Evolutionary conservation across 2,329 filamentous ascomycete genomes (phyloP).

Genomic region (Neonectria punicea): DNA sequence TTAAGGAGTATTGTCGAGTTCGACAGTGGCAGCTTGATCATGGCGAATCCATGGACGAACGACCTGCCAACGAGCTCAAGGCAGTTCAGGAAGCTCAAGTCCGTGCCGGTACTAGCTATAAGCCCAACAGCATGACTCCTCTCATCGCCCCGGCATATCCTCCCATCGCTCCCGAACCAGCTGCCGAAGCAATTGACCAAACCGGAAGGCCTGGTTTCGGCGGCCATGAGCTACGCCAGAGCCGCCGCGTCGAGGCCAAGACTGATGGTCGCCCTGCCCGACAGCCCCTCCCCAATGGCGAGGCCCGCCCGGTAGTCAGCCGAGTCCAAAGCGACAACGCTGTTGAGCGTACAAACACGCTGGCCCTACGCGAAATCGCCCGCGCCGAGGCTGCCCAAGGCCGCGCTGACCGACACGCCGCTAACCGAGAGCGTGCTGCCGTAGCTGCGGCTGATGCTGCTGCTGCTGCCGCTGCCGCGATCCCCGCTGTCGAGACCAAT

Average conservation of each 20-base stretch:
- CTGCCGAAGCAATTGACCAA: conserved; percentile 29
- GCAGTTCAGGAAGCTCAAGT: conserved; percentile 63
- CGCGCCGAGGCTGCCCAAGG: conserved; percentile 62
- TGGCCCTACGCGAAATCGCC: conserved; percentile 63
- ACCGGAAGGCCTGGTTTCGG: conserved; percentile 36
- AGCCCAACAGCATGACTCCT: conserved; percentile 37
- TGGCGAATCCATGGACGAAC: conserved; percentile 61
- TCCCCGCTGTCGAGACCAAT: conserved; percentile 36
- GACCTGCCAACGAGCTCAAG: conserved; percentile 60
- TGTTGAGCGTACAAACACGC: conserved; percentile 59
- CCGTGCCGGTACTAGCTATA: conserved; percentile 50
- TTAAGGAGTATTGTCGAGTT: conserved; percentile 73
- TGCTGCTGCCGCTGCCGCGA: conserved; percentile 44
- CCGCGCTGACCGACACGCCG: conserved; percentile 61
- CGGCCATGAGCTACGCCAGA: conserved; percentile 56
- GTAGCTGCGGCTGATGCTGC: conserved; percentile 47
- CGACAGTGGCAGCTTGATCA: conserved; percentile 67
- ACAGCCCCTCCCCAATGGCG: conserved; percentile 39
- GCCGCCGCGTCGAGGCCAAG: conserved; percentile 53
- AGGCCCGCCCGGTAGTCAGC: conserved; percentile 32
- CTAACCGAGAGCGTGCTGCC: conserved; percentile 53
- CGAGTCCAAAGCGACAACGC: conserved; percentile 44
- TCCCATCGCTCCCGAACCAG: conserved; percentile 30
- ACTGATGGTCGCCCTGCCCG: conserved; percentile 43
- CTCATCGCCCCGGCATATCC: conserved; percentile 38